Evolutionary conservation across 1,284 basidiomycete species (phyloP).

Genomic region (Vanrija sp.): DNA sequence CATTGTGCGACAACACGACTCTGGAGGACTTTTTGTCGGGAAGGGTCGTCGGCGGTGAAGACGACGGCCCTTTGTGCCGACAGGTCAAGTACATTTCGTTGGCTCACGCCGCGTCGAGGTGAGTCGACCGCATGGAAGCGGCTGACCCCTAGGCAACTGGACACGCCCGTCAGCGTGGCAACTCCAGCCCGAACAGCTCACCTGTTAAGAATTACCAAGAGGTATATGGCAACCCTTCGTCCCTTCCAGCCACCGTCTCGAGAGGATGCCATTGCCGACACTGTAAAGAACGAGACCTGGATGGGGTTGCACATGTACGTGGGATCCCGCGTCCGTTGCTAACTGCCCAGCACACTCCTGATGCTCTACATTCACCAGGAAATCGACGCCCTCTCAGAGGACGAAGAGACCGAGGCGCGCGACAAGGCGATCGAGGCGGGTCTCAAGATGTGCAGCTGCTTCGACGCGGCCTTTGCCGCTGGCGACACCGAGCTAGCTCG

Average conservation of each 20-base stretch:
- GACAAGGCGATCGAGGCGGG: constrained; percentile 22
- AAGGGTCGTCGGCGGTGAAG: neutral
- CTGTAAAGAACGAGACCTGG: constrained; percentile 21
- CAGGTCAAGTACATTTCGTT: constrained; percentile 28
- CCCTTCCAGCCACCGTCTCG: constrained; percentile 6
- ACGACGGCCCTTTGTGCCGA: constrained; percentile 19
- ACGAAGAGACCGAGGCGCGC: constrained; percentile 16
- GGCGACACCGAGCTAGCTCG: constrained; percentile 20
- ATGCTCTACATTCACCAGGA: constrained; percentile 28
- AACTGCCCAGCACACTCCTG: constrained; percentile 8
- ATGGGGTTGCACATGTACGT: constrained; percentile 21
- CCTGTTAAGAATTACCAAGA: constrained; percentile 19
- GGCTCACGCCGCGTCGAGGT: constrained; percentile 12
- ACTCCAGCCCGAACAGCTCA: constrained; percentile 17
- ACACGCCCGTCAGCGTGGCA: constrained; percentile 8
- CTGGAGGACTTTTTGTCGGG: constrained; percentile 21
- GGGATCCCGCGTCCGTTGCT: neutral
- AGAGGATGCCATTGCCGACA: constrained; percentile 10
- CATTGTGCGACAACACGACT: constrained; percentile 24
- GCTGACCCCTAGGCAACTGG: constrained; percentile 15
- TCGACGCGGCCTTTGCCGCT: constrained; percentile 17
- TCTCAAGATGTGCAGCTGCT: constrained; percentile 19
- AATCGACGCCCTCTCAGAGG: constrained; percentile 16
- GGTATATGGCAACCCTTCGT: constrained; percentile 23
- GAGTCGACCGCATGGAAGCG: constrained; percentile 1